A percentile compares a stretch with the other conserved stretches of the same genome.
These are phyloP conservation scores for Chloris gayana DNA, from an alignment of 176 grass and related monocot genomes.

Conservation along the genomic window DNA sequence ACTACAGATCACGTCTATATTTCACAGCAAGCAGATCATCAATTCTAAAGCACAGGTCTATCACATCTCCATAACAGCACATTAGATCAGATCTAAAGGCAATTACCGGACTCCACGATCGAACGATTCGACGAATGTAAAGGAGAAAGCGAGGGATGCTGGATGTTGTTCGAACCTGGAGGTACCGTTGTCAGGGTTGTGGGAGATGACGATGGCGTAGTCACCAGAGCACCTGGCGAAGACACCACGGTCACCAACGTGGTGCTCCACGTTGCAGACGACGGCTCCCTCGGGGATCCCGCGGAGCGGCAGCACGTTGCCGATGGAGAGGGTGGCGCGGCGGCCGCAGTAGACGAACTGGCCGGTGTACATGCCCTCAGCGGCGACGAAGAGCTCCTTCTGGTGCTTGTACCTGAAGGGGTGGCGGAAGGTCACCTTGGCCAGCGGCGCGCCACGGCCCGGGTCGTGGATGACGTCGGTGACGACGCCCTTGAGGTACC, in stretches of 20 bases:
- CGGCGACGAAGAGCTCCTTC: slow-evolving; percentile 94
- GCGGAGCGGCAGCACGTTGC: slow-evolving; percentile 81
- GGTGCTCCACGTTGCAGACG: slow-evolving; percentile 95
- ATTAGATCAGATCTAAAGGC: background rate
- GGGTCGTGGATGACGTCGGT: slow-evolving; percentile 95
- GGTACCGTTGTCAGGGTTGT: slow-evolving; percentile 94
- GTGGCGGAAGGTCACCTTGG: slow-evolving; percentile 89
- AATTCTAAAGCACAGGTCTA: background rate
- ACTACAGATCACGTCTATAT: background rate
- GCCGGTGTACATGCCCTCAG: slow-evolving; percentile 95
- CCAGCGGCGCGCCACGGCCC: slow-evolving; percentile 82
- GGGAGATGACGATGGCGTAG: slow-evolving; percentile 91
- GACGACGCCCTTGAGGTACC: slow-evolving; percentile 87
- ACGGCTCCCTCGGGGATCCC: slow-evolving; percentile 85
- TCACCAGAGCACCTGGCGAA: slow-evolving; percentile 77
- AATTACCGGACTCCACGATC: background rate
- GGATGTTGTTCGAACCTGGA: slow-evolving; percentile 36
- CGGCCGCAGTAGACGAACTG: slow-evolving; percentile 96
- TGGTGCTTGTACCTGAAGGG: slow-evolving; percentile 93
- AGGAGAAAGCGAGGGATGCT: rapidly evolving
- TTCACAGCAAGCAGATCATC: background rate
- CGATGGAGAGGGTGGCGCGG: slow-evolving; percentile 77
- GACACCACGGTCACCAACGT: slow-evolving; percentile 85
- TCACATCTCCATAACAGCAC: background rate
- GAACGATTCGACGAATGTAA: background rate